phyloP scores from a whole-genome alignment of 768 basidiomycete genomes.

The Leccinum barrowsii region DNA sequence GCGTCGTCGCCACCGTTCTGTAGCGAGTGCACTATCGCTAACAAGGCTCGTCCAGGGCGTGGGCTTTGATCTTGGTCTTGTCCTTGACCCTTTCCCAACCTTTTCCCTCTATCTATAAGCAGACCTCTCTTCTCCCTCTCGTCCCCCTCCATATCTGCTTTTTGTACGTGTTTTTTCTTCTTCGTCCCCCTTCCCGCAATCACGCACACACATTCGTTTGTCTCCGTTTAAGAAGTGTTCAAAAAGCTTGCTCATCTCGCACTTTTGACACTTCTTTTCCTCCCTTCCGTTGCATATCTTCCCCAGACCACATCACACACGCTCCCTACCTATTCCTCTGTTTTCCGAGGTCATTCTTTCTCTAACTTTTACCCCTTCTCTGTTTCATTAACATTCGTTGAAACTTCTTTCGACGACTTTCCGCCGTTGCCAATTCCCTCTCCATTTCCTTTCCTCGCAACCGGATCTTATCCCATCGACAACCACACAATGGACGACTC shows the following conservation, averaged over 20 bases:
- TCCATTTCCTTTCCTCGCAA: conserved; percentile 34
- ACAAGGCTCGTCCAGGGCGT: conserved; percentile 15
- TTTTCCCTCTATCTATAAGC: conserved; percentile 39
- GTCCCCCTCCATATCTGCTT: conserved; percentile 28
- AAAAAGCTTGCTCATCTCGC: conserved; percentile 26
- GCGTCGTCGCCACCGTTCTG: neutral
- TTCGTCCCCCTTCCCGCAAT: conserved; percentile 17
- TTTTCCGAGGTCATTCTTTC: conserved; percentile 43
- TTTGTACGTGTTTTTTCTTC: conserved; percentile 40
- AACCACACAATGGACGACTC: conserved; percentile 63
- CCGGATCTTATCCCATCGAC: conserved; percentile 23
- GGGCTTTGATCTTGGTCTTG: conserved; percentile 31
- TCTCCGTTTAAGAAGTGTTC: conserved; percentile 20
- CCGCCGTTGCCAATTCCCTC: conserved; percentile 49
- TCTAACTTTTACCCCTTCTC: conserved; percentile 52
- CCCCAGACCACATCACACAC: conserved; percentile 35
- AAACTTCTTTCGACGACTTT: conserved; percentile 36
- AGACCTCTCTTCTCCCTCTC: conserved; percentile 31
- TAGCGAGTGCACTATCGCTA: neutral
- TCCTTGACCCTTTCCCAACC: conserved; percentile 32
- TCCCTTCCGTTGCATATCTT: conserved; percentile 26
- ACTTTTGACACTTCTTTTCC: conserved; percentile 25
- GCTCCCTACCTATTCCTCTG: conserved; percentile 40
- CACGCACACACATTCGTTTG: conserved; percentile 33
- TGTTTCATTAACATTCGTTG: conserved; percentile 42